Evolutionary conservation across 1,284 basidiomycete species (phyloP), one percentile per base, ranked within the genome.

Genomic region (Albatrellus sp.): DNA sequence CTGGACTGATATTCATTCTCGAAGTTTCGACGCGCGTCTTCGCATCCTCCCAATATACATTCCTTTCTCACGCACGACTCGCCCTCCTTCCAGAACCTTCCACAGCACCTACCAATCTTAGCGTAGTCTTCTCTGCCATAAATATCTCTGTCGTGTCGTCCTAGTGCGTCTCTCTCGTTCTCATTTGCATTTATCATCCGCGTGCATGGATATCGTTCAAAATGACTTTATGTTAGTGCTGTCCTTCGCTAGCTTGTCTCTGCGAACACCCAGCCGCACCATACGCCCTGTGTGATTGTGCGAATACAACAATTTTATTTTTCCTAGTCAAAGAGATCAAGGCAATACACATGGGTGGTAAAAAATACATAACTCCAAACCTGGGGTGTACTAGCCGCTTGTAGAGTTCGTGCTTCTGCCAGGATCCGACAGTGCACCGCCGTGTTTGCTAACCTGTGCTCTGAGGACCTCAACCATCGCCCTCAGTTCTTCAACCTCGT

Each of bases 381-480:
- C 24, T 24, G 24, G n/a, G n/a, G n/a, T n/a, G n/a, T n/a, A 24
- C 24, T 46, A 29, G 9, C 46, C 40, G 31, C 43, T 47, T 1
- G 45, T 47, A 19, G 56, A 48, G 28, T 53, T 50, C 30, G 59
- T 54, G 7, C 54, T 47, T 38, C 59, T 54, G 8, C 38, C 45
- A 7, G 60, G 52, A 38, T 62, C 56, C 43, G 54, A 57, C 30
- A 67, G 56, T 42, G 77, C 50, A 12, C 73, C 70, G 34, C 24
- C 60, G 64, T 45, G 61, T 65, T 73, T 70, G 42, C 63, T 68
- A 41, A 69, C 57, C 53, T 76, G 72, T 42, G 64, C 70, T 53
- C 70, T 80, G 52, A 85, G 56, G 20, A 75, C 55, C 54, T 84
- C 80, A n/a, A 84, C 62, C 69, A 79, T 81, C 20, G 73, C 78